These are phyloP conservation scores for Trametes sanguinea DNA, from an alignment of 768 basidiomycete species.

Conservation along the genomic window DNA sequence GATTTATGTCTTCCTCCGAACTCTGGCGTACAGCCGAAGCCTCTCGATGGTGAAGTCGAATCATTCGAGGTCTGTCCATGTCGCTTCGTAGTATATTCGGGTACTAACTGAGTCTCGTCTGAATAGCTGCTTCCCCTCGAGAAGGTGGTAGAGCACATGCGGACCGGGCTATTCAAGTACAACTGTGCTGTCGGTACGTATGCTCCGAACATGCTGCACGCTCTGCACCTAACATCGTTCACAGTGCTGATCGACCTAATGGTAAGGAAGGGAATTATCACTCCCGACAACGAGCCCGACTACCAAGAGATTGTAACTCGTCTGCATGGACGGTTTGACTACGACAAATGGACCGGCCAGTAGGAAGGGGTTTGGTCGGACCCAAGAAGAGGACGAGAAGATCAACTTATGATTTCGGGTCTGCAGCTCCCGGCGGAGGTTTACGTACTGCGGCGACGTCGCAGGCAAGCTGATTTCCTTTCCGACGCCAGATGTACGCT, in stretches of 20 bases:
- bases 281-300: conserved; percentile 84
- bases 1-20: conserved; percentile 71
- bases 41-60: conserved; percentile 93
- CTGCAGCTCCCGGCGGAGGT: neutral
- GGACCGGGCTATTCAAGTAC: conserved; percentile 79
- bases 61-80: conserved; percentile 70
- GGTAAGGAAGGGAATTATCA: conserved; percentile 82
- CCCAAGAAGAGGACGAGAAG: neutral
- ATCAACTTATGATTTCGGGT: neutral
- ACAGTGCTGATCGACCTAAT: conserved; percentile 93
- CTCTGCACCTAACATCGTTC: no score
- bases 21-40: conserved; percentile 56
- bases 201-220: no score
- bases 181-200: conserved; percentile 87
- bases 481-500: neutral
- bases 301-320: conserved; percentile 76
- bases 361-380: neutral
- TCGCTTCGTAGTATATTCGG: neutral
- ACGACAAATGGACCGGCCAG: conserved; percentile 37
- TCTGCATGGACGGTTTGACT: conserved; percentile 72
- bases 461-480: neutral
- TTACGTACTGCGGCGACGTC: neutral
- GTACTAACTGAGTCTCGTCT: neutral
- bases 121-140: conserved; percentile 65
- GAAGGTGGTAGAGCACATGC: conserved; percentile 64